Evolutionary conservation across 2,329 filamentous ascomycete genomes (phyloP).

Genomic region (Rutstroemia sydowiana): DNA sequence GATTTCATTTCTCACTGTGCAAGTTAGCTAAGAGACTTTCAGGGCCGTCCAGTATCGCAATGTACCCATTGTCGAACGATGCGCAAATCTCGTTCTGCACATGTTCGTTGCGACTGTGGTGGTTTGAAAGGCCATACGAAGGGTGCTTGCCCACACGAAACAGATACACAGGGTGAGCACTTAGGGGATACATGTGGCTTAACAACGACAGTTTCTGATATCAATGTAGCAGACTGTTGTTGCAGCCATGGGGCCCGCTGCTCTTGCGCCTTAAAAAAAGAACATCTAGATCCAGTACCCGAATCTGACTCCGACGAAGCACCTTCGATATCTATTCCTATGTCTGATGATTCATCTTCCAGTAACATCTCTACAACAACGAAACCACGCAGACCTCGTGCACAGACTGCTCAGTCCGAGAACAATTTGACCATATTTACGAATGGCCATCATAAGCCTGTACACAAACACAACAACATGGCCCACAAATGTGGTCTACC

Average conservation of each 20-base stretch:
- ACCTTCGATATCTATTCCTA: slow-evolving; percentile 35
- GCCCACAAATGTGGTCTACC: slow-evolving; percentile 53
- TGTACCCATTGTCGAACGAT: slow-evolving; percentile 93
- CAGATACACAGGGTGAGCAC: slow-evolving; percentile 32
- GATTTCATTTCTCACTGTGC: not conserved
- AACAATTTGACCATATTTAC: slow-evolving; percentile 51
- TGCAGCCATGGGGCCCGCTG: slow-evolving; percentile 63
- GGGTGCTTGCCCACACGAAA: slow-evolving; percentile 47
- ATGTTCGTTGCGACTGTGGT: slow-evolving; percentile 94
- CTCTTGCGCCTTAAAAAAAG: slow-evolving; percentile 58
- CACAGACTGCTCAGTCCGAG: slow-evolving; percentile 57
- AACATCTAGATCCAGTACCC: slow-evolving; percentile 55
- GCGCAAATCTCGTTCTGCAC: slow-evolving; percentile 91
- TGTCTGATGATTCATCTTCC: slow-evolving; percentile 30
- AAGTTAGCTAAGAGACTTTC: slow-evolving; percentile 2
- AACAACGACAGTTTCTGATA: slow-evolving; percentile 29
- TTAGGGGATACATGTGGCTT: slow-evolving; percentile 20
- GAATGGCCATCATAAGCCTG: slow-evolving; percentile 56
- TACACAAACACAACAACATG: slow-evolving; percentile 52
- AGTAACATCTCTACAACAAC: slow-evolving; percentile 28
- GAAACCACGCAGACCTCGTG: slow-evolving; percentile 43
- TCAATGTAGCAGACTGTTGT: slow-evolving; percentile 50
- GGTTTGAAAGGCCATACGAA: slow-evolving; percentile 72
- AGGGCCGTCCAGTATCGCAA: slow-evolving; percentile 90
- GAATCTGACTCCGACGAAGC: slow-evolving; percentile 54